Percentiles rank a stretch among this genome's conserved stretches.
These are phyloP conservation scores for Xylaria polymorpha DNA, from an alignment of 2,329 filamentous ascomycete species.

Conservation along the genomic window DNA sequence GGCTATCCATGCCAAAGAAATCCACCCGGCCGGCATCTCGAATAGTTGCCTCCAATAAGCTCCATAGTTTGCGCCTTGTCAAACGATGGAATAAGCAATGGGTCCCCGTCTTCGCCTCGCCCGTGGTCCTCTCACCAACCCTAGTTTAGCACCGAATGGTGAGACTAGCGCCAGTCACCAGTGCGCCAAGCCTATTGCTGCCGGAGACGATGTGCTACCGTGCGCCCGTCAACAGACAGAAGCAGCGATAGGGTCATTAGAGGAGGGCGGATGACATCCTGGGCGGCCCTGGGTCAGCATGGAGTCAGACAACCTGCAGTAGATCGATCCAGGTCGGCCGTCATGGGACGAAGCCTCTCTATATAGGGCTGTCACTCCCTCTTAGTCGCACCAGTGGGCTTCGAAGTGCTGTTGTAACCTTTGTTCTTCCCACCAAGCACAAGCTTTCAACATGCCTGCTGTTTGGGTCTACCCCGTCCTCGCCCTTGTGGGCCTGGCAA, in stretches of 20 bases:
- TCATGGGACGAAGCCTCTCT: slow-evolving; percentile 10
- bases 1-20: slow-evolving; percentile 15
- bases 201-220: slow-evolving; percentile 3
- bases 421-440: slow-evolving; percentile 20
- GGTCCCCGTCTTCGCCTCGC: slow-evolving; percentile 28
- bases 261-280: slow-evolving; percentile 29
- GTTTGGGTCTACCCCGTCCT: slow-evolving; percentile 38
- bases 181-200: slow-evolving; percentile 21
- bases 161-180: slow-evolving; percentile 30
- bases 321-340: slow-evolving; percentile 19
- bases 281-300: slow-evolving; percentile 31
- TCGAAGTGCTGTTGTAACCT: slow-evolving; percentile 26
- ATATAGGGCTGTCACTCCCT: slow-evolving; percentile 33
- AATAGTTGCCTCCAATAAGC: slow-evolving; percentile 24
- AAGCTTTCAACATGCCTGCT: slow-evolving; percentile 35
- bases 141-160: slow-evolving; percentile 30
- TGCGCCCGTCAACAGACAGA: slow-evolving; percentile 19
- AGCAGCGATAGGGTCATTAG: slow-evolving; percentile 18
- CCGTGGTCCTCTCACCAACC: slow-evolving; percentile 22
- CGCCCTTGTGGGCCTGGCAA: slow-evolving; percentile 38
- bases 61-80: slow-evolving; percentile 16
- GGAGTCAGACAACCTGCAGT: slow-evolving; percentile 36
- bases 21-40: slow-evolving; percentile 35
- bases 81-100: slow-evolving; percentile 35
- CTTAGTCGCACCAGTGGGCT: slow-evolving; percentile 2